Base-by-base conservation (phyloP, 148 eudicot species). In the Rhododendron vialii region DNA sequence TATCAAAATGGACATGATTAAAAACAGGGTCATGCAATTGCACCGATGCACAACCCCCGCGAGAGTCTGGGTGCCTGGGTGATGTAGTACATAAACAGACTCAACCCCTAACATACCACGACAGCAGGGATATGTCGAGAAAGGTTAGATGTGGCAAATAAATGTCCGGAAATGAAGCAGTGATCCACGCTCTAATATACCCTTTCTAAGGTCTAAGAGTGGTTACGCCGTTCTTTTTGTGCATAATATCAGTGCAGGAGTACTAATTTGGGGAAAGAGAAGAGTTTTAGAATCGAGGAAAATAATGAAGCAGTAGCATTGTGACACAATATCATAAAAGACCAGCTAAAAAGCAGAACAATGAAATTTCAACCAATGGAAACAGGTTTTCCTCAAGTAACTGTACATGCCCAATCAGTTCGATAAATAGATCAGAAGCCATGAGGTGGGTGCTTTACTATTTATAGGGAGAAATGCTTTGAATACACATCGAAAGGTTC, bases 401-500 rank as follows among this genome's bases (percentile, higher is more conserved):
- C 45, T 80, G 78, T 69, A 86, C 50, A 81, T 9, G 17, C 63
- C 69, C 51, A 18, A 80, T 15, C 24, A 1, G 18, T 3, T 3
- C 65, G 10, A 28, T 22, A 24, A 30, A 33, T 47, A 45, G 28
- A 10, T 76, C 43, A 28, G 11, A 43, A 86, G 50, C 28, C 26
- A 47, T 20, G 43, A 12, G 35, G 88, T 22, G 88, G 69, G 33
- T 26, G 78, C 38, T 47, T 65, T 80, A 43, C 50, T 38, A 75
- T 26, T 88, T 82, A 92, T 10, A 92, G 73, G 48, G 93, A 86
- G 85, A 92, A 92, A 61, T 87, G 89, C 86, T 88, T 92, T 22
- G 88, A 71, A 73, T 89, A 90, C 55, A 90, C 89, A 74, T 92
- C 93, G 85, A 92, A 92, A 30, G 78, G 83, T 75, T 92, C 93